Conservation (phyloP, 257 asterid genomes). For the Solanum tacnaense region DNA sequence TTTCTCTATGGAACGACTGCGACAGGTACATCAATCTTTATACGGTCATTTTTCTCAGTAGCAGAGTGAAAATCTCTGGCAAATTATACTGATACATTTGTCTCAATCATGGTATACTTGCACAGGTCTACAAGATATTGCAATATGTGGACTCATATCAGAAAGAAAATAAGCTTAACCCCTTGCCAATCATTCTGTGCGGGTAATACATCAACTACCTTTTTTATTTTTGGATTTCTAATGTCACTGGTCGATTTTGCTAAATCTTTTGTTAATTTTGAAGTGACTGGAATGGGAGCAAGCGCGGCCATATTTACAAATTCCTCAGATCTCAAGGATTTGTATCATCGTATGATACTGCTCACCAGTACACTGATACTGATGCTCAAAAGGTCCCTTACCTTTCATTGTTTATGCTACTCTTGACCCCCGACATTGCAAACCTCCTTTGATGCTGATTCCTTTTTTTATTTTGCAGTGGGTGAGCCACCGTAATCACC, state of each 20-base stretch:
- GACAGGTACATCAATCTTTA: conserved; percentile 53
- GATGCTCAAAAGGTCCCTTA: conserved; percentile 83
- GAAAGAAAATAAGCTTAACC: conserved; percentile 75
- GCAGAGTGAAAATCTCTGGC: not conserved
- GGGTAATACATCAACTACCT: conserved; percentile 40
- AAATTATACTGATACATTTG: not conserved
- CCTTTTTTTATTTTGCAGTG: conserved; percentile 40
- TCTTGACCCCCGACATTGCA: not conserved
- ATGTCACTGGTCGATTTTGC: not conserved
- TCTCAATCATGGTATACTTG: not conserved
- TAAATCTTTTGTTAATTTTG: conserved; percentile 7
- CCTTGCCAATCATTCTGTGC: conserved; percentile 86
- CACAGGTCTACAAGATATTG: conserved; percentile 87
- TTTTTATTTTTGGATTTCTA: not conserved
- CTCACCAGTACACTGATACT: conserved; percentile 93
- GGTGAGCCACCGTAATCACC: conserved; percentile 98
- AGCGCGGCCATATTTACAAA: conserved; percentile 87
- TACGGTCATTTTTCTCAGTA: not conserved
- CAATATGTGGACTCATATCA: conserved; percentile 75
- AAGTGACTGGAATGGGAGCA: conserved; percentile 98
- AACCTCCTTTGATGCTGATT: conserved; percentile 9
- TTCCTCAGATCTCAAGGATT: conserved; percentile 96
- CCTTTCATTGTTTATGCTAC: not conserved
- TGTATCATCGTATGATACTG: conserved; percentile 90
- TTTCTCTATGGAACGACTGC: conserved; percentile 82